A percentile compares a stretch with the other conserved stretches of the same genome.
Conservation (phyloP, 148 eudicot species). For the Heliosperma pusillum region DNA sequence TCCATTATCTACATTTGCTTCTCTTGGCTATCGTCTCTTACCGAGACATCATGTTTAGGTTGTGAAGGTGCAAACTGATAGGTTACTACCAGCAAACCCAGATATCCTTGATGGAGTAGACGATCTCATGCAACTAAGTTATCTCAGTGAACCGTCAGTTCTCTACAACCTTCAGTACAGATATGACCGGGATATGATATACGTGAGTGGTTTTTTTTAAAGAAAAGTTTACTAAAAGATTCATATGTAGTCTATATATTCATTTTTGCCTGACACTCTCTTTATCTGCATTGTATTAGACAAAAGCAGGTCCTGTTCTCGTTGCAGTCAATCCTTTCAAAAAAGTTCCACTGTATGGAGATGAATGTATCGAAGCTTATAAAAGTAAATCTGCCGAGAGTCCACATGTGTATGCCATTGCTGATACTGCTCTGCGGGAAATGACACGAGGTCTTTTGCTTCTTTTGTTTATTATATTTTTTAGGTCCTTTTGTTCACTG, state of each 20-base stretch:
- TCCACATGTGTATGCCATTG: constrained; percentile 96
- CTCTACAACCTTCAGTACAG: constrained; percentile 85
- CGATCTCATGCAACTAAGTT: constrained; percentile 97
- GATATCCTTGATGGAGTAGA: constrained; percentile 94
- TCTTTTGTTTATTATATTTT: constrained; percentile 6
- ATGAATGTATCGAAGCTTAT: constrained; percentile 74
- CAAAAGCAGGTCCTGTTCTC: constrained; percentile 95
- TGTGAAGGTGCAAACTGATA: constrained; percentile 55
- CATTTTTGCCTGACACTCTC: constrained; percentile 1
- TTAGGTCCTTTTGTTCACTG: not conserved
- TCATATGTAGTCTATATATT: constrained; percentile 15
- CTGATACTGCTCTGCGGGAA: constrained; percentile 85
- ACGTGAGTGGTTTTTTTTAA: constrained; percentile 46
- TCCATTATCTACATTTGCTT: constrained; percentile 6
- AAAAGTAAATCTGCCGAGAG: constrained; percentile 52
- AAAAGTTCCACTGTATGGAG: constrained; percentile 69
- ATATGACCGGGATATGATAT: constrained; percentile 71
- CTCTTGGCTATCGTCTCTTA: constrained; percentile 8
- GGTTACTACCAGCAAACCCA: constrained; percentile 82
- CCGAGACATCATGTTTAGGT: constrained; percentile 42
- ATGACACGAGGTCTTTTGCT: constrained; percentile 73
- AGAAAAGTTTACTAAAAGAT: constrained; percentile 8
- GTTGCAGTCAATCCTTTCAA: constrained; percentile 94
- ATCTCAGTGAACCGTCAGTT: constrained; percentile 85
- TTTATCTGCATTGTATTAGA: constrained; percentile 38